These are phyloP conservation scores for Arthrobotrys sphaeroides DNA, from an alignment of 2,329 filamentous ascomycete genomes.

Conservation along the genomic window DNA sequence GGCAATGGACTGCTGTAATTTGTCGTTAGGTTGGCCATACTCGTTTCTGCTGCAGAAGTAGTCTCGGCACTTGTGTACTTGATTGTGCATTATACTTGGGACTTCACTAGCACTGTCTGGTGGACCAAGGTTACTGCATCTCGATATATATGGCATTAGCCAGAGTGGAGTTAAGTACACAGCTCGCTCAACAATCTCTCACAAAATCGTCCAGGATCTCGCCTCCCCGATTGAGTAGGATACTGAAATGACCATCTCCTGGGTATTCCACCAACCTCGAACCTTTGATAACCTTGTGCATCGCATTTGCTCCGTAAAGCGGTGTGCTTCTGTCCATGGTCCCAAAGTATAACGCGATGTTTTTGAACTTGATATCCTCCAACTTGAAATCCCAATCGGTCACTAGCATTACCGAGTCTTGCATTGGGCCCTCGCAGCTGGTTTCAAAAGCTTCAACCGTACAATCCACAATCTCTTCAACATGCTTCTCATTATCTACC, in stretches of 20 bases:
- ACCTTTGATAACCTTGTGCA: constrained; percentile 61
- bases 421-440: constrained; percentile 56
- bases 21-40: no score
- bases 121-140: not conserved
- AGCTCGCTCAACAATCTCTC: not conserved
- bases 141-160: no score
- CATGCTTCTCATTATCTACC: constrained; percentile 36
- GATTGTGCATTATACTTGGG: no score
- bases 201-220: constrained; percentile 40
- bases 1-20: no score
- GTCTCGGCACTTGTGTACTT: no score
- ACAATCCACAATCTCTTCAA: constrained; percentile 32
- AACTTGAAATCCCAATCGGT: constrained; percentile 59
- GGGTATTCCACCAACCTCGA: constrained; percentile 59
- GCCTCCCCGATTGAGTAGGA: constrained; percentile 43
- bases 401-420: constrained; percentile 58
- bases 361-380: constrained; percentile 57
- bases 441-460: constrained; percentile 58
- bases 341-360: constrained; percentile 59
- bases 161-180: not conserved
- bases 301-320: constrained; percentile 60
- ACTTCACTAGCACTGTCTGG: no score
- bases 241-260: constrained; percentile 60
- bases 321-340: constrained; percentile 58
- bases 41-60: no score